A percentile compares a stretch with the other conserved stretches of the same genome.
These are phyloP conservation scores for Ceratobasidium sp. DNA, from an alignment of 1,284 basidiomycete species.

Conservation along the genomic window DNA sequence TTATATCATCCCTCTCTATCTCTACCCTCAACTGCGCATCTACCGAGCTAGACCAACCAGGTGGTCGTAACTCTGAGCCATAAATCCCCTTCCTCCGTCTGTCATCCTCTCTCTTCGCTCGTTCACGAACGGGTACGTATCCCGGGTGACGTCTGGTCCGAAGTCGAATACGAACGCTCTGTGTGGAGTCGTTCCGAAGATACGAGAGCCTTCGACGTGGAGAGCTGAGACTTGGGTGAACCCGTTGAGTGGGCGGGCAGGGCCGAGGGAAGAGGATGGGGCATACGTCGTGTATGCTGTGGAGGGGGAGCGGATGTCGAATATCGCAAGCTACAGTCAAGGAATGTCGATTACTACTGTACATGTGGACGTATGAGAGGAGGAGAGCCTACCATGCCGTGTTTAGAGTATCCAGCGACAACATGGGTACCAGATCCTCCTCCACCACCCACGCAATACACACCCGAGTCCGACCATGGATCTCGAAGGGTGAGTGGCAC, in stretches of 20 bases:
- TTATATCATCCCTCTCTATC: neutral
- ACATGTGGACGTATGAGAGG: too few species aligned
- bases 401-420: slow-evolving; percentile 75
- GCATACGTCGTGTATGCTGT: slow-evolving; percentile 60
- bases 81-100: slow-evolving; percentile 14
- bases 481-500: slow-evolving; percentile 63
- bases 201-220: slow-evolving; percentile 73
- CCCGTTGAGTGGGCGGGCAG: slow-evolving; percentile 24
- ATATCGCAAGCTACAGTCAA: slow-evolving; percentile 75
- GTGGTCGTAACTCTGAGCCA: slow-evolving; percentile 25
- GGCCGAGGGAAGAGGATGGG: slow-evolving; percentile 3
- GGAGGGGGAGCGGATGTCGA: slow-evolving; percentile 59
- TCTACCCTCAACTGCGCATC: neutral
- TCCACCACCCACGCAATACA: slow-evolving; percentile 49
- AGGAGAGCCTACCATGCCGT: slow-evolving; percentile 63
- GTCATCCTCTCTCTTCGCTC: slow-evolving; percentile 3
- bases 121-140: slow-evolving; percentile 63
- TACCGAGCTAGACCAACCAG: slow-evolving; percentile 7
- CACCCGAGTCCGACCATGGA: slow-evolving; percentile 70
- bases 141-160: slow-evolving; percentile 65
- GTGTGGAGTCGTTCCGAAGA: slow-evolving; percentile 78
- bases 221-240: slow-evolving; percentile 50
- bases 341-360: neutral
- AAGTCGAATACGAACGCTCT: slow-evolving; percentile 81
- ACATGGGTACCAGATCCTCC: slow-evolving; percentile 51